Percentiles rank a stretch among this genome's conserved stretches.
These are phyloP conservation scores for Didymella arachidicola DNA, from an alignment of 2,329 filamentous ascomycete genomes.

Conservation along the genomic window DNA sequence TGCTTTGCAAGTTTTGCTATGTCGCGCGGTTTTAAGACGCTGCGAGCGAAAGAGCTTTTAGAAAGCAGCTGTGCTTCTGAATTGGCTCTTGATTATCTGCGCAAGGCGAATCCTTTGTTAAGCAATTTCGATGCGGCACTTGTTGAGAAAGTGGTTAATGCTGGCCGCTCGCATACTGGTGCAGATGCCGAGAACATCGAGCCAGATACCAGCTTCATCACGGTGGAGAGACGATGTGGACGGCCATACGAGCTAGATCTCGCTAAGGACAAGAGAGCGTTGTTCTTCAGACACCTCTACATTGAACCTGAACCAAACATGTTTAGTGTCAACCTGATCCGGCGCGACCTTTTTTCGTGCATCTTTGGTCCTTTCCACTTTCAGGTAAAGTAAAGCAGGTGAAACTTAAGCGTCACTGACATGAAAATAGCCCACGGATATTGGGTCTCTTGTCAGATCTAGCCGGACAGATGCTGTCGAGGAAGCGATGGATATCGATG, in stretches of 20 bases:
- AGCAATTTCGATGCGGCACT: background rate
- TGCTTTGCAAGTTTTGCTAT: slow-evolving; percentile 8
- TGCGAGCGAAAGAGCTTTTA: slow-evolving; percentile 1
- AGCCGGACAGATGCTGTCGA: too few relatives aligned
- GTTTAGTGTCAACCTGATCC: background rate
- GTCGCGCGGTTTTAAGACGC: background rate
- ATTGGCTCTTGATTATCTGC: slow-evolving; percentile 2
- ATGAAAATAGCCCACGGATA: background rate
- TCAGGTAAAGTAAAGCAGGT: background rate
- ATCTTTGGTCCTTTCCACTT: background rate
- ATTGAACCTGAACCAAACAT: background rate
- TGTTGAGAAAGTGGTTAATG: background rate
- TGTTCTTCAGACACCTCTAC: background rate
- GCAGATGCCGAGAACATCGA: background rate
- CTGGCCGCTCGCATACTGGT: background rate
- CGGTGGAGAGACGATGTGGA: background rate
- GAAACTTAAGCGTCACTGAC: background rate
- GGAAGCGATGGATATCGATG: too few relatives aligned
- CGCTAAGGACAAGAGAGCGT: background rate
- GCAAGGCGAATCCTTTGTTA: background rate
- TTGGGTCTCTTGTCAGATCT: too few relatives aligned
- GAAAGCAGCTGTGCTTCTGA: background rate
- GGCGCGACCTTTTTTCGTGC: background rate
- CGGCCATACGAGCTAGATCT: slow-evolving; percentile 1
- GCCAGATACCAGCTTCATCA: background rate